Conservation (phyloP, 176 grass and related monocot species). For the Musa beccarii region DNA sequence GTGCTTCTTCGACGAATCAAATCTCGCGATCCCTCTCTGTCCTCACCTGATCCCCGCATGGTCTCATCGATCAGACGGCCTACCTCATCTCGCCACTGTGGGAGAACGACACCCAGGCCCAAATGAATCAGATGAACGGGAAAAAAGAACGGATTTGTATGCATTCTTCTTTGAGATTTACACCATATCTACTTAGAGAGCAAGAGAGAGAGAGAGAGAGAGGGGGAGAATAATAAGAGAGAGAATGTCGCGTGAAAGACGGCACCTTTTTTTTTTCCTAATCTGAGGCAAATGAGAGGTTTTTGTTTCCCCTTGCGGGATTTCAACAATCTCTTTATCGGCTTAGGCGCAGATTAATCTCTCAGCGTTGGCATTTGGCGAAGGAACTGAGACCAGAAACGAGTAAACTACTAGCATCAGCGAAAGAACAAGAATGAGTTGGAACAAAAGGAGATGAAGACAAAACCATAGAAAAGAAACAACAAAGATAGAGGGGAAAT, state of each 20-base stretch:
- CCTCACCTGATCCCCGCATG: background rate
- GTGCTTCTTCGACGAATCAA: slow-evolving; percentile 5
- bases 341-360: too few relatives aligned
- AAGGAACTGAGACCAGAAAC: background rate
- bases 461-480: background rate
- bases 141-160: background rate
- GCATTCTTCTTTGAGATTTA: background rate
- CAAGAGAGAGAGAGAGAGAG: too few relatives aligned
- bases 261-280: too few relatives aligned
- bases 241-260: too few relatives aligned
- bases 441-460: too few relatives aligned
- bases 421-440: background rate
- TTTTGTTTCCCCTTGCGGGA: too few relatives aligned
- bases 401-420: background rate
- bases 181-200: too few relatives aligned
- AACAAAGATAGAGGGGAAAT: background rate
- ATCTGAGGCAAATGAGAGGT: too few relatives aligned
- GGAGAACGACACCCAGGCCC: background rate
- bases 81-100: background rate
- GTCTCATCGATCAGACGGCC: background rate
- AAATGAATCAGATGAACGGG: background rate
- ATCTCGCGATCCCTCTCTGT: slow-evolving; percentile 2
- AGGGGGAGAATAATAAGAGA: too few relatives aligned
- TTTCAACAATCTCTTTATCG: too few relatives aligned
- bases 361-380: background rate